phyloP scores from a whole-genome alignment of 1,284 basidiomycete species.

The Heliocybe sulcata region DNA sequence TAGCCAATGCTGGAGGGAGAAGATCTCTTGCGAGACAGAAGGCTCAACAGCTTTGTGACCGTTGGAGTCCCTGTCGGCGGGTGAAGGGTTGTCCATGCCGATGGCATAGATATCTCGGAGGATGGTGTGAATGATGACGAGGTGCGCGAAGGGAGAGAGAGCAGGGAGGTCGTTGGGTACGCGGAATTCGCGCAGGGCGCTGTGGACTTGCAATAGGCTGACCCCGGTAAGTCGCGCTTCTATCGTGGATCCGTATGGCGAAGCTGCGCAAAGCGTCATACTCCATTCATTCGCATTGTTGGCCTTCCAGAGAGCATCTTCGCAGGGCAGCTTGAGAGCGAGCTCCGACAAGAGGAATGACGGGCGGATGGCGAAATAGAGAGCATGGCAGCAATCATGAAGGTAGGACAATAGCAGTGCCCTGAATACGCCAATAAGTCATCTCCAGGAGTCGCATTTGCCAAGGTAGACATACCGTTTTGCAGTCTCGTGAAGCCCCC shows the following conservation, averaged over 20 bases:
- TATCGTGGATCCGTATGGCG: slow-evolving; percentile 35
- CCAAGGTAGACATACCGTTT: slow-evolving; percentile 31
- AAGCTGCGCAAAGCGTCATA: slow-evolving; percentile 30
- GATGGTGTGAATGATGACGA: slow-evolving; percentile 56
- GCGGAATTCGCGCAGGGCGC: slow-evolving; percentile 31
- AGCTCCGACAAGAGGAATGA: slow-evolving; percentile 40
- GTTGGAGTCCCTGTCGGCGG: not conserved
- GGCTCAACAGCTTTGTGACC: not conserved
- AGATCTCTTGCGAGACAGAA: not conserved
- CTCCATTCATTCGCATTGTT: slow-evolving; percentile 42
- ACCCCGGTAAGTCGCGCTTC: slow-evolving; percentile 32
- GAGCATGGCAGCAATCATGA: slow-evolving; percentile 48
- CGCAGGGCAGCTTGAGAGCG: slow-evolving; percentile 44
- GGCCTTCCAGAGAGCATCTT: slow-evolving; percentile 47
- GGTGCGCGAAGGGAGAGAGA: slow-evolving; percentile 47
- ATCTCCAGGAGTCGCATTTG: not conserved
- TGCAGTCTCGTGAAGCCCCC: slow-evolving; percentile 47
- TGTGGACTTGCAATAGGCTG: slow-evolving; percentile 32
- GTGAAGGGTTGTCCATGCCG: not conserved
- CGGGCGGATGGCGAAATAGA: slow-evolving; percentile 46
- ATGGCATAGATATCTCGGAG: slow-evolving; percentile 26
- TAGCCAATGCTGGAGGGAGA: slow-evolving; percentile 36
- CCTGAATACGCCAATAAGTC: slow-evolving; percentile 22
- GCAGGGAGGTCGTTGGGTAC: slow-evolving; percentile 11
- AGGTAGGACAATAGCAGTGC: slow-evolving; percentile 43